phyloP scores from a whole-genome alignment of 768 basidiomycete species.

The Rhizopogon sp. region DNA sequence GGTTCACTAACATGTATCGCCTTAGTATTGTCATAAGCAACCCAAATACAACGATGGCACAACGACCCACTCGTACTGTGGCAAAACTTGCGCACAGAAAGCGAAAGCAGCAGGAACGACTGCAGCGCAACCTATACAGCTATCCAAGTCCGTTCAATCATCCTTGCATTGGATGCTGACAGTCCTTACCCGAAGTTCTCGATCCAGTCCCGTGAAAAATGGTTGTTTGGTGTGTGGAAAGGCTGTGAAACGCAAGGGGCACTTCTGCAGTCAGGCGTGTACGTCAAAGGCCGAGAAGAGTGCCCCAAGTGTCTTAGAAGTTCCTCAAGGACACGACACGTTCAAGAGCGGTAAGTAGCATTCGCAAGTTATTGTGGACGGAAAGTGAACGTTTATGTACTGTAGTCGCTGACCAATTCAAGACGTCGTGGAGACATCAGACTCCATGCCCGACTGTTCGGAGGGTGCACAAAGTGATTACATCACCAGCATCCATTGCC shows the following conservation, averaged over 20 bases:
- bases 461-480: slow-evolving; percentile 60
- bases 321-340: slow-evolving; percentile 53
- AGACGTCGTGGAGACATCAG: slow-evolving; percentile 62
- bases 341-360: slow-evolving; percentile 55
- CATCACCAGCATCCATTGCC: slow-evolving; percentile 41
- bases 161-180: slow-evolving; percentile 17
- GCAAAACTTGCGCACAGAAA: slow-evolving; percentile 56
- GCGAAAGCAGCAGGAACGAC: slow-evolving; percentile 25
- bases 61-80: slow-evolving; percentile 56
- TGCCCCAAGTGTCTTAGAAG: slow-evolving; percentile 55
- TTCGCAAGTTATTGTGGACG: not conserved
- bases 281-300: slow-evolving; percentile 47
- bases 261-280: slow-evolving; percentile 59
- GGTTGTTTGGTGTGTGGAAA: slow-evolving; percentile 59
- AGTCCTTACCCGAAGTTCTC: slow-evolving; percentile 25
- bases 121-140: slow-evolving; percentile 9
- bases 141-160: slow-evolving; percentile 27
- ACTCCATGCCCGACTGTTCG: slow-evolving; percentile 53
- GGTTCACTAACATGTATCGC: slow-evolving; percentile 5
- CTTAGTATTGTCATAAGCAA: slow-evolving; percentile 52
- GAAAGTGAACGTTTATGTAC: slow-evolving; percentile 1
- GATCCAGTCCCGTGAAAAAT: slow-evolving; percentile 32
- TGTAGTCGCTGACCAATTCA: slow-evolving; percentile 62
- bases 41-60: slow-evolving; percentile 58
- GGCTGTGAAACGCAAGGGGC: slow-evolving; percentile 49